Evolutionary conservation across 2,329 filamentous ascomycete genomes (phyloP), one percentile per base, ranked within the genome.

Genomic region (Torrubiellomyces zombiae): DNA sequence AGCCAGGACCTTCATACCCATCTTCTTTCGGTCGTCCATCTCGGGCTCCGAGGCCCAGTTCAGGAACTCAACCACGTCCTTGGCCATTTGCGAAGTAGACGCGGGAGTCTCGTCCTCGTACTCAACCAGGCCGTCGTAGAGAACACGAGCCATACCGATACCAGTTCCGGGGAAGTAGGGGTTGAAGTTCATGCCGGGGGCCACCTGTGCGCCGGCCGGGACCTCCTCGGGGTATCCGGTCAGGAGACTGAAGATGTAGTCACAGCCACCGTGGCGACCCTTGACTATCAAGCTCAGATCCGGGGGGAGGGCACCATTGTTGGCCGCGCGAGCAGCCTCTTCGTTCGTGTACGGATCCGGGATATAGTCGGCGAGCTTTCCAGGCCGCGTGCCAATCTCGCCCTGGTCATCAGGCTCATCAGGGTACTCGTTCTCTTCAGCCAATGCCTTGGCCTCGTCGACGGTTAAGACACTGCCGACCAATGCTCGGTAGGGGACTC

Each of bases 11-110:
- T 98, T 95, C 70, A 92, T 74, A 46, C 89, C 89, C 89, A 95
- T 98, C 66, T 83, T 89, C 79, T 98, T 98, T 51, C 89, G 79
- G 52, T 94, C 76, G 50, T 98, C 89, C 83, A 94, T 93, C 67
- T 98, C 89, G 24, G 89, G 89, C 65, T 98, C 89, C 30, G 89
- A 85, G 27, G 89, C 69, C 89, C 89, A 98, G 75, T 98, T 95
- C 50, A 98, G 69, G 66, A 98, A 98, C 61, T 98, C 89, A 32
- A 79, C 75, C 32, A 98, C 89, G 44, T 98, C 89, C 75, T 98
- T 98, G 56, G 89, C 89, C 89, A 98, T 98, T 63, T 98, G 89
- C 35, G 86, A 94, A 38, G 83, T 83, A 33, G 86, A 81, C 24
- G 89, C 89, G 26, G 83, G 80, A 20, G 89, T 98, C 35, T 70